These are phyloP conservation scores for Neonothopanus nambi DNA, from an alignment of 1,284 basidiomycete genomes.

Conservation along the genomic window DNA sequence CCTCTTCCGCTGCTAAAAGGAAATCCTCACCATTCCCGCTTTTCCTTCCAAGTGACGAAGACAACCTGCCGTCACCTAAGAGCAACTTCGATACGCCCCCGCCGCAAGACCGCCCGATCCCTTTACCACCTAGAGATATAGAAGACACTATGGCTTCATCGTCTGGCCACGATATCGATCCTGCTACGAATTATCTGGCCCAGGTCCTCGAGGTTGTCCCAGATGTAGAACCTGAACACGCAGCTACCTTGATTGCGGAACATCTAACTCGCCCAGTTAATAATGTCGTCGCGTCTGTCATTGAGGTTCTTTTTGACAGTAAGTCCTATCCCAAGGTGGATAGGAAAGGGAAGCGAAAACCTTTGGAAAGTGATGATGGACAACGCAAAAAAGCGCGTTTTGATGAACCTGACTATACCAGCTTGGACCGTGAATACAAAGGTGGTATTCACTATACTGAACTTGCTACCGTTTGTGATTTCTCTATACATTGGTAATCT, in stretches of 20 bases:
- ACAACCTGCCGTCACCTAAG: slow-evolving; percentile 24
- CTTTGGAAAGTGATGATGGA: slow-evolving; percentile 26
- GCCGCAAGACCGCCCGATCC: background rate
- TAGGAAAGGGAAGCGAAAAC: slow-evolving; percentile 56
- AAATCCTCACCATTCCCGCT: slow-evolving; percentile 16
- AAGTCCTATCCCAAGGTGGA: slow-evolving; percentile 59
- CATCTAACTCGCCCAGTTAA: slow-evolving; percentile 31
- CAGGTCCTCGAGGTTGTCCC: slow-evolving; percentile 68
- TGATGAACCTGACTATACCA: slow-evolving; percentile 51
- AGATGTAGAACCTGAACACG: slow-evolving; percentile 59
- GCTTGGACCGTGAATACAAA: slow-evolving; percentile 38
- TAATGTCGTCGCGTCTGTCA: slow-evolving; percentile 49
- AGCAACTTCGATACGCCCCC: background rate
- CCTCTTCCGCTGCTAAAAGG: background rate
- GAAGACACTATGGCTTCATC: no score
- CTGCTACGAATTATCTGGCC: slow-evolving; percentile 32
- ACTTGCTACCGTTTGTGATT: slow-evolving; percentile 47
- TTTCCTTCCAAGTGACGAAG: slow-evolving; percentile 30
- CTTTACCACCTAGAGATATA: no score
- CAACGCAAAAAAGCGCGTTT: slow-evolving; percentile 23
- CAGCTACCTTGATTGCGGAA: slow-evolving; percentile 43
- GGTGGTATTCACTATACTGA: slow-evolving; percentile 47
- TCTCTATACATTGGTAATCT: background rate
- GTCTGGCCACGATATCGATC: slow-evolving; percentile 9
- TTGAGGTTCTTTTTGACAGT: slow-evolving; percentile 64